These are phyloP conservation scores for Talinum fruticosum DNA, from an alignment of 148 eudicot genomes.

Conservation along the genomic window DNA sequence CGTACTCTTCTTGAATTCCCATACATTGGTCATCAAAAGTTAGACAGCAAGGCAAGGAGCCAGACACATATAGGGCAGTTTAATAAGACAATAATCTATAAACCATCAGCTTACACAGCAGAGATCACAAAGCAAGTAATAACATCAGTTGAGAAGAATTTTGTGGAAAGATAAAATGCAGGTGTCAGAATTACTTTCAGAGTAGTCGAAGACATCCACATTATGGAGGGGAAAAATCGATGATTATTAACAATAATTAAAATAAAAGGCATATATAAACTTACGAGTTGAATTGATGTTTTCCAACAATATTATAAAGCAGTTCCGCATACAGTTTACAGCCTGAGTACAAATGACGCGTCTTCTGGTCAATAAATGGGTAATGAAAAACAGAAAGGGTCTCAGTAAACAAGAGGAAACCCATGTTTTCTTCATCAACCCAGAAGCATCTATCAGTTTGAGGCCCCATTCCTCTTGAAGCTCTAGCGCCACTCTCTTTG, in stretches of 20 bases:
- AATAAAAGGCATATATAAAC: constrained; percentile 2
- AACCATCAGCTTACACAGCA: neutral
- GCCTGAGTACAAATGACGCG: constrained; percentile 41
- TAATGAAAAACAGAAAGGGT: constrained; percentile 74
- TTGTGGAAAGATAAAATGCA: neutral
- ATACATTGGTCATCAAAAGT: neutral
- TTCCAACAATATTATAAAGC: constrained; percentile 61
- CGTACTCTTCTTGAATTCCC: neutral
- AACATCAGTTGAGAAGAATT: neutral
- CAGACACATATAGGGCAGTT: neutral
- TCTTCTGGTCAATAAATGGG: constrained; percentile 37
- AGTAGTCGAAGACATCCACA: neutral
- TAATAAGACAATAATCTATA: neutral
- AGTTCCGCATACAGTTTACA: constrained; percentile 53
- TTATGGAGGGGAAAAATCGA: neutral
- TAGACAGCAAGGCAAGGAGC: neutral
- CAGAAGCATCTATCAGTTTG: constrained; percentile 30
- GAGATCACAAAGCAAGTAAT: neutral
- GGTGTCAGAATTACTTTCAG: neutral
- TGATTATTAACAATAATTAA: neutral
- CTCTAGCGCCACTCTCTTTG: constrained; percentile 49
- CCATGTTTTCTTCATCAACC: constrained; percentile 39
- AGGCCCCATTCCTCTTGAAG: constrained; percentile 62
- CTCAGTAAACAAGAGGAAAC: constrained; percentile 59
- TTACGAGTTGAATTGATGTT: constrained; percentile 65